These are phyloP conservation scores for Penicillium digitatum DNA, from an alignment of 2,329 filamentous ascomycete genomes.

Conservation along the genomic window DNA sequence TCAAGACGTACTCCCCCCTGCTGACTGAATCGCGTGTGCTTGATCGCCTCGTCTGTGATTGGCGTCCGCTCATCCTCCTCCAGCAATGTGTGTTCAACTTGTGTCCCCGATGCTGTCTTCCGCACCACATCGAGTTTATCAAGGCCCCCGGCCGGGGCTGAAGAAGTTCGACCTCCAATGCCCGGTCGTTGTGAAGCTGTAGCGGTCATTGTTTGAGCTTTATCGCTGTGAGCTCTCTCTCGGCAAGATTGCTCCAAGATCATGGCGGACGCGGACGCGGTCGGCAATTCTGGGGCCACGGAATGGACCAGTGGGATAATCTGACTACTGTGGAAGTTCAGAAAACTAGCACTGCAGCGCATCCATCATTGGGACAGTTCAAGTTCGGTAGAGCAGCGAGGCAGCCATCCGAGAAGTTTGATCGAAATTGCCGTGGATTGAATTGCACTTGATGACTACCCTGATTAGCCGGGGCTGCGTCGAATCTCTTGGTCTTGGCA, in stretches of 20 bases:
- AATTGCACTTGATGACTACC: not conserved
- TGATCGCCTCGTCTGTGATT: conserved; percentile 13
- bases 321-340: conserved; percentile 29
- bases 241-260: conserved; percentile 27
- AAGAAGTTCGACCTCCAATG: conserved; percentile 34
- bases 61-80: conserved; percentile 30
- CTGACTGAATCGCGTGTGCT: conserved; percentile 10
- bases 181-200: conserved; percentile 29
- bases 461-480: not conserved
- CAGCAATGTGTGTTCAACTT: conserved; percentile 23
- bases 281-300: conserved; percentile 4
- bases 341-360: conserved; percentile 26
- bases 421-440: not conserved
- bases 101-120: conserved; percentile 18
- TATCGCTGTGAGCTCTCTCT: conserved; percentile 35
- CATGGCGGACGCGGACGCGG: conserved; percentile 20
- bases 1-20: conserved; percentile 26
- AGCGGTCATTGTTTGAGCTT: conserved; percentile 23
- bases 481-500: conserved; percentile 5
- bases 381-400: conserved; percentile 8
- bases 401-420: conserved; percentile 6
- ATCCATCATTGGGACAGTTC: conserved; percentile 32
- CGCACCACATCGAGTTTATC: conserved; percentile 26
- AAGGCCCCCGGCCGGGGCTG: conserved; percentile 33
- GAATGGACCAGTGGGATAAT: conserved; percentile 19